Evolutionary conservation across 2,329 filamentous ascomycete species (phyloP).

Genomic region (Epicoccum nigrum): DNA sequence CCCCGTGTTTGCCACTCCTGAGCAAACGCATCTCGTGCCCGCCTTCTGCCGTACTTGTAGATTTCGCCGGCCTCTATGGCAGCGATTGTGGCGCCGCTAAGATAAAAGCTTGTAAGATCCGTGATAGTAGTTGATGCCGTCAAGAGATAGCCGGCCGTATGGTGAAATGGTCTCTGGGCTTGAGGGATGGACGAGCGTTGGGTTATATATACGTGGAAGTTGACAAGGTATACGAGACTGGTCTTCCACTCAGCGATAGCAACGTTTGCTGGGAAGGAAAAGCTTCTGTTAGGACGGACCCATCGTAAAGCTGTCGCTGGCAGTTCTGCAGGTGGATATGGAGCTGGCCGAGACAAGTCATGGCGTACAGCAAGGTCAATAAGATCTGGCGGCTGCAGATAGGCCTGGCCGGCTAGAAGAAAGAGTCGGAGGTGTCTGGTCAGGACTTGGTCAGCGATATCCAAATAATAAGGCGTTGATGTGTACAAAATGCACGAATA

Average conservation of each 20-base stretch:
- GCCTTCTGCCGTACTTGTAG: not conserved
- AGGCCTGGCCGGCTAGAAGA: conserved; percentile 26
- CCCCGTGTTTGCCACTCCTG: conserved; percentile 17
- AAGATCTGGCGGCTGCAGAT: conserved; percentile 35
- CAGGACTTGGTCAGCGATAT: no score
- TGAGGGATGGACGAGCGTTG: not conserved
- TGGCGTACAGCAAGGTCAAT: conserved; percentile 31
- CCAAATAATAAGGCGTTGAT: no score
- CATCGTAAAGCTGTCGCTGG: conserved; percentile 19
- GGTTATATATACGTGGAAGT: not conserved
- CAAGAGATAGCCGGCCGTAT: not conserved
- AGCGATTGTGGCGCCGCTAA: not conserved
- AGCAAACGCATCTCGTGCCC: conserved; percentile 7
- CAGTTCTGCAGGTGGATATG: conserved; percentile 20
- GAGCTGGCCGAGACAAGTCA: conserved; percentile 9
- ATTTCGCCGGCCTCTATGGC: not conserved
- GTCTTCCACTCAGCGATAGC: not conserved
- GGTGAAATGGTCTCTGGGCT: not conserved
- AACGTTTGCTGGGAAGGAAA: not conserved
- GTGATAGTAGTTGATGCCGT: not conserved
- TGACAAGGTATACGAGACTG: not conserved
- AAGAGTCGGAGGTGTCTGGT: conserved; percentile 22
- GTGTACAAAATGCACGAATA: no score
- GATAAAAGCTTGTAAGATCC: not conserved
- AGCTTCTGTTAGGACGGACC: not conserved